Base-by-base conservation (phyloP, 306 rosid genomes). In the Neltuma alba region DNA sequence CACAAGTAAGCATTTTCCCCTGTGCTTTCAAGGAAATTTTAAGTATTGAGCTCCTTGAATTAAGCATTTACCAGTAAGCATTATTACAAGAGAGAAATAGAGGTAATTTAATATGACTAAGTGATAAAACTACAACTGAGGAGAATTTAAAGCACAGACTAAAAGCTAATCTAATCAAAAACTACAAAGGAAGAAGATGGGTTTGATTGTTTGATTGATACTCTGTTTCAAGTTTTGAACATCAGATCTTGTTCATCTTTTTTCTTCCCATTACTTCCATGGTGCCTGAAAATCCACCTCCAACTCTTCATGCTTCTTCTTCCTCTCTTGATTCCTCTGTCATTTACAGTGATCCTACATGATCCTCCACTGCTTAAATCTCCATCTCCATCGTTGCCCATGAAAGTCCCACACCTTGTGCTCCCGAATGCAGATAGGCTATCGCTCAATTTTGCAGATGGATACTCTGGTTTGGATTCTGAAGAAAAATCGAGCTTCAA, bases 241-340 rank as follows among this genome's bases (percentile, higher is more conserved):
- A 81, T 86, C 6, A 86, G 41, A n/a, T 86, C 93, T 77, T 86
- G 92, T 82, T 88, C 88, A 45, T 83, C 92, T 75, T 87, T 91
- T 90, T 92, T 94, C 85, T 91, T 83, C 58, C 69, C 60, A 72
- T 9, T 37, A 37, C 41, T 18, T 48, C 55, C 55, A 72, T 89
- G 86, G 50, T 91, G 88, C 82, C 89, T 86, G 85, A 95, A 92
- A 74, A 92, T 91, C 99, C 99, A 92, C 76, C 83, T 83, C 97
- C 95, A 92, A 70, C 95, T 92, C 86, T 95, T 94, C 73, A 87
- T 79, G 79, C 89, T 94, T 72, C 84, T 95, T 82, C 93, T 86
- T 40, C 93, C 97, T 66, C 85, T 91, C 75, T 80, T 91, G 27
- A 91, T 81, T 34, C 89, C 97, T 78, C 89, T 93, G n/a, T 93